Conservation (phyloP, 2,329 filamentous ascomycete genomes). For the Amauroascus verrucosus region DNA sequence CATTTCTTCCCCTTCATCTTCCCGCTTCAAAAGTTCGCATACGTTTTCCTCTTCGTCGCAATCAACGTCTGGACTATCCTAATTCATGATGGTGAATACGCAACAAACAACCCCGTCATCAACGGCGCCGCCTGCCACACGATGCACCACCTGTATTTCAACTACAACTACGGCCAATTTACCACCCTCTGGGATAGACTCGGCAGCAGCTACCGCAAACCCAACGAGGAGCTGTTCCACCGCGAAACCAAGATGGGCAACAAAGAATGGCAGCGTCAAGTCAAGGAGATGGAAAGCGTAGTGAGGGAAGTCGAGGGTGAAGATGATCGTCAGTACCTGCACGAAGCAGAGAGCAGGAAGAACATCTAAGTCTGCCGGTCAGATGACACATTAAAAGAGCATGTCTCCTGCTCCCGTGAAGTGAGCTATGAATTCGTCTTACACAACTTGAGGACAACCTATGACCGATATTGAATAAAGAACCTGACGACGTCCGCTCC, state of each 20-base stretch:
- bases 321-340: constrained; percentile 37
- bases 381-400: constrained; percentile 6
- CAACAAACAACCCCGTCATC: constrained; percentile 79
- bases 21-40: constrained; percentile 82
- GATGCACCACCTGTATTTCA: constrained; percentile 78
- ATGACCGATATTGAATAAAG: background rate
- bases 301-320: constrained; percentile 61
- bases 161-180: constrained; percentile 92
- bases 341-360: constrained; percentile 30
- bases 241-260: constrained; percentile 77
- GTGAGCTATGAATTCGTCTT: background rate
- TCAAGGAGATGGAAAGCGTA: constrained; percentile 63
- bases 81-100: constrained; percentile 92
- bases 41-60: constrained; percentile 75
- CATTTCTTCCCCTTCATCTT: constrained; percentile 89
- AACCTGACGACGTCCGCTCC: background rate
- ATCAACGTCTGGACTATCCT: constrained; percentile 97
- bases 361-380: constrained; percentile 22
- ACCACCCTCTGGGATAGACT: constrained; percentile 85
- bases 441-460: background rate
- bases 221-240: constrained; percentile 74
- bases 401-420: background rate
- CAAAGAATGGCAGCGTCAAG: constrained; percentile 68
- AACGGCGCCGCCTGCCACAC: constrained; percentile 93
- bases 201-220: constrained; percentile 75